Base-by-base conservation (phyloP, 768 basidiomycete species). In the Russula abietina region DNA sequence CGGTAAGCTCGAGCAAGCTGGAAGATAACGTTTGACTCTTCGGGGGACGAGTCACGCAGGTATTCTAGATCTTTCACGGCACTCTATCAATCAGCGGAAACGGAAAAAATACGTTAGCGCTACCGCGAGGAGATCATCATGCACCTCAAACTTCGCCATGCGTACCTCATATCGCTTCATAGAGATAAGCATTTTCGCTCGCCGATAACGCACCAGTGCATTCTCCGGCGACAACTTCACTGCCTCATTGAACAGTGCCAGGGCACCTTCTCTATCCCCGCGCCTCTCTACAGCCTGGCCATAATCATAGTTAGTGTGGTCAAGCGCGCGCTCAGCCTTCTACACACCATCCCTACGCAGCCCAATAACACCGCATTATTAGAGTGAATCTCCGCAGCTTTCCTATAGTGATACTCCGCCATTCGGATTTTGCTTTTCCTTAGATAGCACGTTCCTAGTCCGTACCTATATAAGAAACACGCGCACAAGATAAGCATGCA, bases 1-100 rank as follows among this genome's bases (percentile, higher is more conserved):
- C 91, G 85, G 71, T 97, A 98, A 62, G 89, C 87, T 76, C 89
- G 90, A 30, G 94, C 97, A 19, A 99, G 84, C 75, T 98, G 88
- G 83, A 97, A 97, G 62, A 95, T 85, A 60, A 98, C 91, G 76
- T 98, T 98, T 58, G 94, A 89, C 78, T 99, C 97, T 71, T 94
- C 92, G 8, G 96, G 96, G 39, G 94, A 91, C 65, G 84, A 78
- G 72, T 84, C 85, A 68, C 87, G 82, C 57, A 99, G 82, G 64
- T 79, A 77, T 75, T 93, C 86, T 71, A 98, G 81, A 73, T 94
- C 91, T 64, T 81, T 73, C 49, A 93, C 81, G 22, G 96, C 95
- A 48, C 79, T 78, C 94, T 97, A 77, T 66, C 54, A 65, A 55
- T 46, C 39, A 2, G 45, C 28, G 46, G 52, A 32, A 30, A 16